Percentiles rank a stretch among this genome's conserved stretches.
phyloP scores from a whole-genome alignment of 805 yeast genomes.

The Wickerhamomyces hampshirensis region DNA sequence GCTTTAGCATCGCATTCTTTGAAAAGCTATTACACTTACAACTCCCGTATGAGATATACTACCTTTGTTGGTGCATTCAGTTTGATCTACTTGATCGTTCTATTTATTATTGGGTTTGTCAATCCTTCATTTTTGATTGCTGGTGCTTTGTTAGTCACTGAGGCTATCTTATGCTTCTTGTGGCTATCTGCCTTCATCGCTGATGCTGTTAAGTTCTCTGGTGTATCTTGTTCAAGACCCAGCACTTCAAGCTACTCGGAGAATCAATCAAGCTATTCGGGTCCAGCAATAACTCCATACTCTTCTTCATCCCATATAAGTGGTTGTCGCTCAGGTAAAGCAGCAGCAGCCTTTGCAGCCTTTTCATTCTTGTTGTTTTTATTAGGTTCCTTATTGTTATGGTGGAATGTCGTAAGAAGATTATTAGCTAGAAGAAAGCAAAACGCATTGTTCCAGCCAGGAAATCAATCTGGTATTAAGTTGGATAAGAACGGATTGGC shows the following conservation, averaged over 20 bases:
- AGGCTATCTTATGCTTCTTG: conserved; percentile 24
- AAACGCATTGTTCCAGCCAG: conserved; percentile 1
- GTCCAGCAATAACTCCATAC: background rate
- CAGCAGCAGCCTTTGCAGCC: conserved; percentile 15
- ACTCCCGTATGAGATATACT: conserved; percentile 28
- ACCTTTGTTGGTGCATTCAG: conserved; percentile 28
- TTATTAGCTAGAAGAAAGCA: conserved; percentile 3
- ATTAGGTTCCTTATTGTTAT: conserved; percentile 23
- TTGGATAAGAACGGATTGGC: conserved; percentile 8
- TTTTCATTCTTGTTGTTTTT: conserved; percentile 23
- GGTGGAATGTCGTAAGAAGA: conserved; percentile 25
- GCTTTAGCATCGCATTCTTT: conserved; percentile 26
- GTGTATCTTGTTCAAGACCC: conserved; percentile 21
- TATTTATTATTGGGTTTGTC: conserved; percentile 18
- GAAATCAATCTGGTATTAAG: conserved; percentile 2
- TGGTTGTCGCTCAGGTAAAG: conserved; percentile 13
- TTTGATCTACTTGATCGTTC: conserved; percentile 23
- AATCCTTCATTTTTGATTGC: conserved; percentile 20
- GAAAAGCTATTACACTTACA: conserved; percentile 19
- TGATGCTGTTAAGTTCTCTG: conserved; percentile 27
- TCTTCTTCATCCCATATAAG: background rate
- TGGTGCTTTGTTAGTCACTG: conserved; percentile 25
- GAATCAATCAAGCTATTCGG: background rate
- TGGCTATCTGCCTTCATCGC: conserved; percentile 34
- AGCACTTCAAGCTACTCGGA: background rate